Base-by-base conservation (phyloP, 2,329 filamentous ascomycete species). In the Penicillium sp. region DNA sequence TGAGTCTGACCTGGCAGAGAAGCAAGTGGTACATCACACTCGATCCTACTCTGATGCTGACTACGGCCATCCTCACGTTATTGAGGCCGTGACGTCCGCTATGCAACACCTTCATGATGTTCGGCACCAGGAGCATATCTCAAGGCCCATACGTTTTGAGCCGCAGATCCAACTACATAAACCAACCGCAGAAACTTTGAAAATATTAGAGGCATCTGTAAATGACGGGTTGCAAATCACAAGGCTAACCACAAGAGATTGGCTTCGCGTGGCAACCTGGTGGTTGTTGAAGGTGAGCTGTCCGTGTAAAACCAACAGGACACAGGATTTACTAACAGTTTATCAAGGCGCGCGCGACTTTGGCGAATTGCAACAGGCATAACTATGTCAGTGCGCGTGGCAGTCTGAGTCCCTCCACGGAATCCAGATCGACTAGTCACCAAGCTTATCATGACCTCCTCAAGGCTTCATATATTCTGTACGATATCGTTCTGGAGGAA, bases 391-490 rank as follows among this genome's bases (percentile, higher is more conserved):
- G 55, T 33, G 54, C 64, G 27, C 57, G 65, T n/a, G 65, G 63
- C 2, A 70, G 65, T 50, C 29, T 68, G 25, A 67, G 60, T 50
- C 60, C 66, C 5, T 67, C 70, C 21, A 57, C 48, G 2, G 58
- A 64, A 25, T 66, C 65, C 6, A 64, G 40, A 31, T 59, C 59
- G 11, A 53, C 62, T 5, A 62, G 62, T n/a, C 58, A 67, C 21
- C 70, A 71, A 53, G 67, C 69, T 19, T 72, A 72, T 58, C 60
- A 67, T 8, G 70, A 72, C 46, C 60, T 72, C 8, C 50, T 72
- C 19, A 72, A 72, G 44, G 63, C 70, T 8, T 71, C 68, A 4
- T 72, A 68, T 53, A 66, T 72, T 40, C 49, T 72, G 5, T 70
- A 72, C 50, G 65, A 72, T n/a, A 58, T 72, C 16, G 68, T 71